Evolutionary conservation across 1,284 basidiomycete genomes (phyloP), one percentile per base, ranked within the genome.

Genomic region (Paramarasmius palmivorus): DNA sequence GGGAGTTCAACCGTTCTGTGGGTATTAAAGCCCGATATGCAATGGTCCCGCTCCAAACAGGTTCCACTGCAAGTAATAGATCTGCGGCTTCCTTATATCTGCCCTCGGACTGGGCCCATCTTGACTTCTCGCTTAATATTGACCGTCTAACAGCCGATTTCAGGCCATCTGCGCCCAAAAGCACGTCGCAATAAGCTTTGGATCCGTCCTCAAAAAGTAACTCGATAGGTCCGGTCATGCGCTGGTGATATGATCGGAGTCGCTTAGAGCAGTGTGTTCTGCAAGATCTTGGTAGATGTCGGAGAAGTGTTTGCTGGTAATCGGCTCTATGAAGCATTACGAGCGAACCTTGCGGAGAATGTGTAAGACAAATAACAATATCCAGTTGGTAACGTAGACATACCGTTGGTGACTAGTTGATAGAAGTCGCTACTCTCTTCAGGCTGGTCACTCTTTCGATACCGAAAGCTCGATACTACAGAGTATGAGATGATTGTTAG

Each of bases 81-180:
- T 60, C 57, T 6, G 47, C 12, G 32, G 55, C 51, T 44, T 56
- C 58, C 12, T 60, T 59, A 36, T 19, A 54, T 3, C 36, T 15
- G 10, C 61, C 59, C 46, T 54, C 57, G 22, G 40, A 40, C 39
- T 58, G 56, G 4, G 54, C 49, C 47, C 62, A 38, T 38, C 38
- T 45, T 2, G 68, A 61, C 20, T 66, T 60, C 32, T 72, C 68
- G 1, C 59, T 57, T 45, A 76, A 66, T 64, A 82, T 68, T n/a
- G 64, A 60, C 39, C 60, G 60, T 37, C 81, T 74, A 9, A 81
- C 73, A 10, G 65, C 65, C 0, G 81, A 83, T 59, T 78, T 82
- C 53, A 83, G 66, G 2, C 78, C 79, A 57, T 81, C 78, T 25
- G 74, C 73, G 1, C 78, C 79, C 26, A 81, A 63, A 6, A 81